Base-by-base conservation (phyloP, 2,329 filamentous ascomycete species). In the Botrytis medusae region DNA sequence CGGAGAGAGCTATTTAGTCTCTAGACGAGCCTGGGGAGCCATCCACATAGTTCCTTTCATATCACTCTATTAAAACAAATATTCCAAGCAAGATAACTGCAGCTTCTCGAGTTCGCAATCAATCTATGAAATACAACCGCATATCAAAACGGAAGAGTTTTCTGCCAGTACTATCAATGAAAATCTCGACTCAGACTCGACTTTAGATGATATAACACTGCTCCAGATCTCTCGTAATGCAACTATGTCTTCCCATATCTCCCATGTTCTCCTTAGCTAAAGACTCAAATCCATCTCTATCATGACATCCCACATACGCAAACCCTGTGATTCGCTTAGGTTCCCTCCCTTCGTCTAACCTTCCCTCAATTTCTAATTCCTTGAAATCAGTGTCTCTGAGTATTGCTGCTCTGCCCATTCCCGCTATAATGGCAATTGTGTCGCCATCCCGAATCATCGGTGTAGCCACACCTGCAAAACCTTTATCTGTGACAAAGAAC, bases 271-370 rank as follows among this genome's bases (percentile, higher is more conserved):
- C 54, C 4, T 62, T 62, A 7, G 10, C 54, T 25, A 44, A 4
- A n/a, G n/a, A 10, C n/a, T 70, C n/a, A 18, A 44, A 70, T 5
- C 37, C 68, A 44, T 46, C 42, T 25, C 37, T 34, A n/a, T 62
- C 37, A 62, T 70, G 68, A 18, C 68, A 70, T 8, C 54, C 68
- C 20, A 70, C 68, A 12, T 70, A 62, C 20, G 51, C 68, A 62
- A 70, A 70, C 6, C 68, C 68, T 1, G 68, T 61, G 32, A 70
- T 62, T 16, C 68, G 44, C 12, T 70, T 54, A 46, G 18, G 7
- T 25, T 46, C 14, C 8, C 20, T 70, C n/a, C 6, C 42, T 3
- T 20, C 32, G 10, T 70, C 29, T 25, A 46, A 5, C 34, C 14
- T 70, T 2, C n/a, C 14, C 51, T 62, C 68, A 16, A 46, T 10